Percentiles rank a stretch among this genome's conserved stretches.
Evolutionary conservation across 2,329 filamentous ascomycete species (phyloP).

Genomic region (Leptographium wingfieldii): DNA sequence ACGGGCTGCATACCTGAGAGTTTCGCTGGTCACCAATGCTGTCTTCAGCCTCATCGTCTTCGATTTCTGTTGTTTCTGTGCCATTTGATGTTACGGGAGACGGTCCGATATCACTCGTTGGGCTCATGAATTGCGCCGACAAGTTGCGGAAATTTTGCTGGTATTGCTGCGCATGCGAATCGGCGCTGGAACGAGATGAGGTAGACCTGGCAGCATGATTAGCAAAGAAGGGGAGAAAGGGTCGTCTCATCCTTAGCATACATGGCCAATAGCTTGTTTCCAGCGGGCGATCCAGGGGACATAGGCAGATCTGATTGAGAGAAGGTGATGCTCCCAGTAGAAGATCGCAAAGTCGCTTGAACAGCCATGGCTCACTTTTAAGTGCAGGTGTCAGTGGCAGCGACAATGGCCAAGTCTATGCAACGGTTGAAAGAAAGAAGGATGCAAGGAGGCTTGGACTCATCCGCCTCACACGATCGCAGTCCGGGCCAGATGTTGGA

Average conservation of each 20-base stretch:
- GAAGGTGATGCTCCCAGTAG: conserved; percentile 44
- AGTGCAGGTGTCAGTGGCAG: not conserved
- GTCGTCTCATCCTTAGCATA: conserved; percentile 22
- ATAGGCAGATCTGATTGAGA: conserved; percentile 21
- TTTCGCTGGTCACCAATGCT: not conserved
- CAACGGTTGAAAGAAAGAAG: not conserved
- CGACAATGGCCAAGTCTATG: not conserved
- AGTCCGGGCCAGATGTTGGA: not conserved
- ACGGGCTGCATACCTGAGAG: conserved; percentile 12
- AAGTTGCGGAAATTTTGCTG: conserved; percentile 32
- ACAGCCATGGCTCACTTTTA: conserved; percentile 35
- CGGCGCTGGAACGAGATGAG: conserved; percentile 21
- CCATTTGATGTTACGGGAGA: conserved; percentile 79
- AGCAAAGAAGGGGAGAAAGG: not conserved
- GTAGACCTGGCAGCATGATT: conserved; percentile 22
- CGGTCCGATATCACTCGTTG: conserved; percentile 58
- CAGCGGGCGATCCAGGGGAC: not conserved
- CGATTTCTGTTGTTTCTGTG: conserved; percentile 72
- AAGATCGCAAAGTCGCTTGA: conserved; percentile 50
- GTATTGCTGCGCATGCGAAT: conserved; percentile 39
- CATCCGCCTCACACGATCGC: not conserved
- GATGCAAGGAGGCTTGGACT: not conserved
- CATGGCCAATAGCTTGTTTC: conserved; percentile 32
- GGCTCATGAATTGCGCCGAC: conserved; percentile 44
- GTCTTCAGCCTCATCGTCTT: conserved; percentile 46